Base-by-base conservation (phyloP, 345 rosid genomes). In the Balakata baccata region DNA sequence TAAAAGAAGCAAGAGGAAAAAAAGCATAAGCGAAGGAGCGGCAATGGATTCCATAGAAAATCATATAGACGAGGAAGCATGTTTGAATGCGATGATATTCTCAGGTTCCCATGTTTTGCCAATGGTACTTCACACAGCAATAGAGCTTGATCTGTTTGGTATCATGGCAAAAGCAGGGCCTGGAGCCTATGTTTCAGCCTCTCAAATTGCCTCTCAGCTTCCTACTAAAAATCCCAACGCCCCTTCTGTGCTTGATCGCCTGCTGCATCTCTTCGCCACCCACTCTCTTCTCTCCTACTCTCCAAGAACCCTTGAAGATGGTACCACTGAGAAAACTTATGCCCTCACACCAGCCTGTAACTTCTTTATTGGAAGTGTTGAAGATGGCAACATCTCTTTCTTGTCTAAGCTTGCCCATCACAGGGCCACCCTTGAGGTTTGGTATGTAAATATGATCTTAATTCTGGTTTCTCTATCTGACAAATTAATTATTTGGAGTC, bases 181-280 rank as follows among this genome's bases (percentile, higher is more conserved):
- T 3, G 64, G 25, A 22, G 70, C 74, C 38, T 69, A 0, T 52
- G 22, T 81, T 20, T 77, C 84, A 0, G 70, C 80, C 8, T 49
- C 74, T 6, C 76, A 83, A 65, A 71, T 86, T 3, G 81, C 73
- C 16, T 71, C 78, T 53, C 74, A 76, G 38, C 80, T 84, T 54
- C 52, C 76, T 0, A 61, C 82, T 0, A 23, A 22, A 0, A 77
- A 78, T 60, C 77, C 75, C 0, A 74, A 80, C 1, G 83, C 79
- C 3, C 14, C 84, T 5, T 4, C 69, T 0, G 51, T 67, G 64
- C 67, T 86, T 23, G 84, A 86, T 3, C 63, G 81, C 9, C 78
- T 86, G 50, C 69, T 84, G 1, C 53, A 78, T 12, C 70, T 84
- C 56, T 73, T 84, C 0, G 78, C 79, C 0, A 66, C 72, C 37